phyloP scores from a whole-genome alignment of 768 basidiomycete genomes.

The Hydnomerulius pinastri region DNA sequence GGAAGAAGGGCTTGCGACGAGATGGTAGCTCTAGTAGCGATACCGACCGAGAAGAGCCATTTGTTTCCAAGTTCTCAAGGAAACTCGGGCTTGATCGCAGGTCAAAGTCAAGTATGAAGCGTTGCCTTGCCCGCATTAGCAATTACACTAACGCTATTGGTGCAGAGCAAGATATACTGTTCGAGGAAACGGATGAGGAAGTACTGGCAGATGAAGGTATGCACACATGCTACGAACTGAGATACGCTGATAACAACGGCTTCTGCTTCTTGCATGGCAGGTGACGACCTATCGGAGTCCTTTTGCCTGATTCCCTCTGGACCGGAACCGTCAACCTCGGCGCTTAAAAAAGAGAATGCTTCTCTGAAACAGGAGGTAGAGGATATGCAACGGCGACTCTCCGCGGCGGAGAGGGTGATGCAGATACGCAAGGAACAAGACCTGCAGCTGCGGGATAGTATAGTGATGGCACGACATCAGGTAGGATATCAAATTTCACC shows the following conservation, averaged over 20 bases:
- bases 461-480: slow-evolving; percentile 69
- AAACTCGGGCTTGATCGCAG: slow-evolving; percentile 31
- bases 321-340: slow-evolving; percentile 48
- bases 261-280: slow-evolving; percentile 30
- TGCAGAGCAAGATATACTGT: slow-evolving; percentile 18
- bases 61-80: slow-evolving; percentile 57
- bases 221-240: slow-evolving; percentile 8
- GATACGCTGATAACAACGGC: slow-evolving; percentile 1
- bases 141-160: slow-evolving; percentile 10
- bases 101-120: slow-evolving; percentile 22
- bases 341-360: slow-evolving; percentile 67
- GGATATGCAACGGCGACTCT: slow-evolving; percentile 55
- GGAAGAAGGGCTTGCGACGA: slow-evolving; percentile 35
- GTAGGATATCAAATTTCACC: slow-evolving; percentile 37
- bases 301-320: slow-evolving; percentile 75
- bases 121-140: neutral
- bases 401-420: slow-evolving; percentile 60
- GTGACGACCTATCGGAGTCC: slow-evolving; percentile 75
- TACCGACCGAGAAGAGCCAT: slow-evolving; percentile 66
- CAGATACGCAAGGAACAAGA: slow-evolving; percentile 79
- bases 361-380: slow-evolving; percentile 63
- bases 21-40: slow-evolving; percentile 64
- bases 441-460: slow-evolving; percentile 75
- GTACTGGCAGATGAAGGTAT: slow-evolving; percentile 65
- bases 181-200: slow-evolving; percentile 61